These are phyloP conservation scores for Populus ilicifolia DNA, from an alignment of 345 rosid genomes.

Conservation along the genomic window DNA sequence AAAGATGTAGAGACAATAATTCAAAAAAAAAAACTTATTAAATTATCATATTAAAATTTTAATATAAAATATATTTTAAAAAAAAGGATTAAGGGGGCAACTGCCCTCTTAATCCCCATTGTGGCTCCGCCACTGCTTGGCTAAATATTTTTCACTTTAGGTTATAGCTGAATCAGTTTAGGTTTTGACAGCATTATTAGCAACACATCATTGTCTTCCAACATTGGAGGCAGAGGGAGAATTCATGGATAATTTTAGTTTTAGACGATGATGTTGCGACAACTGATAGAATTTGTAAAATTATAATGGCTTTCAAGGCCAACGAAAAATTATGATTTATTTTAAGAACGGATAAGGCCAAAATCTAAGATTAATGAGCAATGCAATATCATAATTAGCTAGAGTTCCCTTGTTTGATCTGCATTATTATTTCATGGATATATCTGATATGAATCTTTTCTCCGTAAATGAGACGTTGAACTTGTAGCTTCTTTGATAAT, in stretches of 20 bases:
- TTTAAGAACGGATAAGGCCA: not conserved
- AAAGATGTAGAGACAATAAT: no score
- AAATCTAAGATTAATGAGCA: not conserved
- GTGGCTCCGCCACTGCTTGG: no score
- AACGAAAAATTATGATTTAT: no score
- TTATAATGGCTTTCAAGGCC: no score
- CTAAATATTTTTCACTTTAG: not conserved
- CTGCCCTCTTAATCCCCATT: no score
- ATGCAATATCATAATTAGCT: not conserved
- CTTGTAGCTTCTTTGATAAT: slow-evolving; percentile 7
- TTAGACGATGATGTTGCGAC: not conserved
- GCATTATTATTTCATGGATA: slow-evolving; percentile 5
- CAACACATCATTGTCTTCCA: not conserved
- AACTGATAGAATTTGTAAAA: not conserved
- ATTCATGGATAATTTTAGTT: not conserved
- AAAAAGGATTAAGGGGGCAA: no score
- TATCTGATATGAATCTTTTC: not conserved
- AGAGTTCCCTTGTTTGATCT: not conserved
- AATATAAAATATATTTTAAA: no score
- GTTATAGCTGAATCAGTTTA: not conserved
- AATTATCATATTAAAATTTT: no score
- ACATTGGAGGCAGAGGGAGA: not conserved
- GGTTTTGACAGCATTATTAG: not conserved
- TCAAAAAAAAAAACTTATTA: no score
- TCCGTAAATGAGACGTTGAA: not conserved